Conservation (phyloP, 768 basidiomycete genomes). For the Leucosporidium creatinivorum region DNA sequence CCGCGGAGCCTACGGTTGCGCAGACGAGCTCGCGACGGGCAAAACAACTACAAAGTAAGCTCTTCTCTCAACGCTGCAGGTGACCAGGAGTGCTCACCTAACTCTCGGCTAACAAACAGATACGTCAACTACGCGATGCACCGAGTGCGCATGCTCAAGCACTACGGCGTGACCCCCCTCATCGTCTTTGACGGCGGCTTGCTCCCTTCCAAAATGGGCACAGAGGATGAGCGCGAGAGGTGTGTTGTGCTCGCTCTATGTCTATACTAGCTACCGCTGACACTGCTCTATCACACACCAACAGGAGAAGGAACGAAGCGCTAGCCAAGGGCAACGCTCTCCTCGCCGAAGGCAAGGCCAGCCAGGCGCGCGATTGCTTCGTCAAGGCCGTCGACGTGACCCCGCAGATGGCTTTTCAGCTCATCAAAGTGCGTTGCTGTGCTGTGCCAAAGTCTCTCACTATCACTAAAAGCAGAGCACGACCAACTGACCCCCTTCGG, state of each 20-base stretch:
- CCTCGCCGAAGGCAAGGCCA: constrained; percentile 65
- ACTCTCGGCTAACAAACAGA: constrained; percentile 44
- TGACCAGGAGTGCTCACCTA: background rate
- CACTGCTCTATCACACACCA: background rate
- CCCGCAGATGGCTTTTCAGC: constrained; percentile 92
- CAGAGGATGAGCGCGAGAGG: constrained; percentile 68
- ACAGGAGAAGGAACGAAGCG: constrained; percentile 63
- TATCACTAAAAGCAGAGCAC: background rate
- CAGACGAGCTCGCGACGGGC: constrained; percentile 80
- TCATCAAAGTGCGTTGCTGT: constrained; percentile 68
- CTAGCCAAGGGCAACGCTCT: constrained; percentile 65
- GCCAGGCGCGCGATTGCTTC: constrained; percentile 78
- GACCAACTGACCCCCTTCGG: background rate
- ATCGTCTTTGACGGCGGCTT: constrained; percentile 95
- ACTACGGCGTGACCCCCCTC: constrained; percentile 78
- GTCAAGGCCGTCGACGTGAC: constrained; percentile 90
- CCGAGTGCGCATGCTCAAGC: constrained; percentile 71
- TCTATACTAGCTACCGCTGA: background rate
- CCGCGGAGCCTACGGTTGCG: constrained; percentile 77
- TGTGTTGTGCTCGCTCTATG: constrained; percentile 34
- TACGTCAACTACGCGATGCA: constrained; percentile 97
- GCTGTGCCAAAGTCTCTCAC: background rate
- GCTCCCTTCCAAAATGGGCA: constrained; percentile 85
- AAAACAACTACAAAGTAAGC: constrained; percentile 67
- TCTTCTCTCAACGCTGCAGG: background rate